Conservation (phyloP, 148 eudicot species). For the Fagopyrum tataricum region DNA sequence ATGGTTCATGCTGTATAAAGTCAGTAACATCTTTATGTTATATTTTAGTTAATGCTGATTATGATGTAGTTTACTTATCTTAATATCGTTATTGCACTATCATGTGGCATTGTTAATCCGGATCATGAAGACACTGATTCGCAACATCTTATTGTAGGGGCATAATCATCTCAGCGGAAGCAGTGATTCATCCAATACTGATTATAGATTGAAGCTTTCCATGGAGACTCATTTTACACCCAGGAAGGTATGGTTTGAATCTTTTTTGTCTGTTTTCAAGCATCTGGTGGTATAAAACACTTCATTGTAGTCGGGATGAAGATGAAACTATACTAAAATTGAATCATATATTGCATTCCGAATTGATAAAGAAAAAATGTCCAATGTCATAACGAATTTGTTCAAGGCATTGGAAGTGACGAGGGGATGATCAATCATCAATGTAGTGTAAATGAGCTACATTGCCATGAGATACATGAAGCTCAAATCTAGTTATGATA, state of each 20-base stretch:
- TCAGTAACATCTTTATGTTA: not conserved
- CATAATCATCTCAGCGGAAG: not conserved
- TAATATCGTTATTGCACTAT: not conserved
- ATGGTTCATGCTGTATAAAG: not conserved
- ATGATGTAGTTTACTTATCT: not conserved
- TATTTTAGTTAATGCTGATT: not conserved
- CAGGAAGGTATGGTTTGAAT: not conserved
- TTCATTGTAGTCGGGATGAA: not conserved
- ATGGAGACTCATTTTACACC: constrained; percentile 3
- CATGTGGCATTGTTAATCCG: not conserved
- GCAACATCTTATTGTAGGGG: constrained; percentile 1
- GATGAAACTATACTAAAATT: not conserved
- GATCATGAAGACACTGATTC: not conserved
- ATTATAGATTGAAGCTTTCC: constrained; percentile 6
- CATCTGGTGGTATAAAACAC: too few relatives aligned
- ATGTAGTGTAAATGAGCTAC: not conserved
- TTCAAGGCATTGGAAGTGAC: not conserved
- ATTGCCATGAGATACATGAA: not conserved
- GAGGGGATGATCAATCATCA: not conserved
- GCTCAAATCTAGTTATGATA: too few relatives aligned
- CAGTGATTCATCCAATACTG: constrained; percentile 10
- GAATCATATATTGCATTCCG: not conserved
- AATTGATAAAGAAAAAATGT: not conserved
- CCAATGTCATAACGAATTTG: not conserved
- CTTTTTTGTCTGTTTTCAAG: not conserved